Base-by-base conservation (phyloP, 352 stramenopile genomes). In the Phytopythium litorale region DNA sequence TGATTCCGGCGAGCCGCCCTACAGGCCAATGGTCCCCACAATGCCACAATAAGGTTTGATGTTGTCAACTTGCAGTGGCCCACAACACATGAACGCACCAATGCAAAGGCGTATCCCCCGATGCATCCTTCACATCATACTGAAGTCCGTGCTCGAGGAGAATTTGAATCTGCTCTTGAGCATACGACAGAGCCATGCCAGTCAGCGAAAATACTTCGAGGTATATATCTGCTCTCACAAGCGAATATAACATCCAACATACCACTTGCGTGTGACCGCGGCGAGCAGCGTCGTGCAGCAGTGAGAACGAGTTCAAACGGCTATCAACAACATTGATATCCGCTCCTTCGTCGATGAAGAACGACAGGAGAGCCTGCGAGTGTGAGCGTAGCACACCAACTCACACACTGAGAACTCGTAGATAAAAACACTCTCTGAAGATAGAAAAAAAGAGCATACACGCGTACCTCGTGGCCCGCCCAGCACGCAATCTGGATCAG, bases 401-500 rank as follows among this genome's bases (percentile, higher is more conserved):
- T 6, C 28, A 32, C 1, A 32, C 4, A 32, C 28, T 32, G 28
- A 32, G 3, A 21, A 56, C 23, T 7, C 30, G 6, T 42, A 19
- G 30, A 38, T 3, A 6, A 62, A 64, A 37, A 15, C 37, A 60
- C 7, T 35, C 18, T 9, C 52, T 43, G 9, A 21, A 38, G 25
- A 62, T 15, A 57, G 25, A 23, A 59, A 35, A 23, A 59, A 35
- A 15, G 1, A 15, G 1, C 40, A 46, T 11, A 40, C 40, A 46
- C 16, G 46, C 64, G 25, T 60, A 88, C 78, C 62, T 68, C 72
- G 40, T 89, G 80, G 0, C 79, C 82, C 69, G 68, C 87, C 82
- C 82, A 91, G 28, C 82, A 91, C 16, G 82, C 80, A 23, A 89
- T 85, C 46, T 89, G 78, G 11, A 91, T 67, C 12, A 91, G 60